Base-by-base conservation (phyloP, 495 filamentous ascomycete species). In the Pyronema domesticum region DNA sequence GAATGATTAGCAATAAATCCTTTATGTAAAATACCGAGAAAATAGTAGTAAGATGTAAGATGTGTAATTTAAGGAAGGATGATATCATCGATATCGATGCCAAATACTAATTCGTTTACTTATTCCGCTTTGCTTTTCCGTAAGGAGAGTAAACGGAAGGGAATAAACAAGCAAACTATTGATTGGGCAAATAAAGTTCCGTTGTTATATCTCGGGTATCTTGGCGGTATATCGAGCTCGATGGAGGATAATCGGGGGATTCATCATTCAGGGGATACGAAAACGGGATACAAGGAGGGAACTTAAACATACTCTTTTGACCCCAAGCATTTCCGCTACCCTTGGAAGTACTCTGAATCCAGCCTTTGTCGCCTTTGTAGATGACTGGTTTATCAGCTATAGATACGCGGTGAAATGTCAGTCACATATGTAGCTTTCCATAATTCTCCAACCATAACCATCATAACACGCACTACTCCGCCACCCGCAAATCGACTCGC, bases 331-430 rank as follows among this genome's bases (percentile, higher is more conserved):
- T 35, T 9, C 53, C 56, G 44, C 37, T 49, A 10, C 60, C 58
- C 34, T 63, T 63, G 10, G 60, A 60, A 7, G 60, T 62, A 39
- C 60, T 59, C 23, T 30, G 23, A 30, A 30, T 30, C 60, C 60
- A 63, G 40, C 60, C 60, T 37, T 63, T 63, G 30, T 62, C 60
- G 36, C 60, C 62, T 15, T 63, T 63, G 57, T 63, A 63, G 35
- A 63, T 62, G 37, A 56, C 59, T 36, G 60, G 60, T 36, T 63
- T 63, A 48, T 62, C 55, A 34, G 37, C 60, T 63, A 51, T 44
- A 35, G 39, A 23, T 40, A 23, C 18, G 17, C 36, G 23, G 23
- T 36, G 11, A 52, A 53, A 18, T 19, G 50, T 36, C 23, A 53
- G 33, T 39, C 15, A 15, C 50, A n/a, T 39, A 40, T 23, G 39